Conservation (phyloP, 441 rosid genomes). For the Arabidopsis hybrid region DNA sequence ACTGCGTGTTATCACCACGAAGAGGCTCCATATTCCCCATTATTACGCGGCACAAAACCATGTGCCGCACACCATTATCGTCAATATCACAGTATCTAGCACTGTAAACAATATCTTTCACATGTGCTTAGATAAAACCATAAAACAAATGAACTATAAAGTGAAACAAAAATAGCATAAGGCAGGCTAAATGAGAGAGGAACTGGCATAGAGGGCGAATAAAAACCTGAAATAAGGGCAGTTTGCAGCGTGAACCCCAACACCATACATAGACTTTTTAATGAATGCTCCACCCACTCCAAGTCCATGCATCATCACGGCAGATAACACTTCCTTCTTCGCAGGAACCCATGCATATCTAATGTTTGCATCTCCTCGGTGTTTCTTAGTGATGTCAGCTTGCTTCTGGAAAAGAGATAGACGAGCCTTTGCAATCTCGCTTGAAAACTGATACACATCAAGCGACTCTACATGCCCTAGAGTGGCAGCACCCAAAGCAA, state of each 20-base stretch:
- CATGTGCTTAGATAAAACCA: slow-evolving; percentile 31
- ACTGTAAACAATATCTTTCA: slow-evolving; percentile 62
- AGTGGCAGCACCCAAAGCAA: slow-evolving; percentile 59
- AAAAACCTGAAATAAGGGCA: slow-evolving; percentile 65
- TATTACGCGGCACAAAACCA: slow-evolving; percentile 89
- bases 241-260: slow-evolving; percentile 77
- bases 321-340: slow-evolving; percentile 56
- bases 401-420: slow-evolving; percentile 79
- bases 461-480: slow-evolving; percentile 51
- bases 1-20: slow-evolving; percentile 60
- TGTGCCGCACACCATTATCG: slow-evolving; percentile 76
- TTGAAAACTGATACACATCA: slow-evolving; percentile 52
- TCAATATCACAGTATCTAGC: slow-evolving; percentile 86
- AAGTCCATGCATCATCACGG: slow-evolving; percentile 62
- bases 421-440: slow-evolving; percentile 53
- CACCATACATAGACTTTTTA: slow-evolving; percentile 64
- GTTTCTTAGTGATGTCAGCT: slow-evolving; percentile 62
- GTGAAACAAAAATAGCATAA: neutral
- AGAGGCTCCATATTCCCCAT: slow-evolving; percentile 92
- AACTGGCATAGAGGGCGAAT: slow-evolving; percentile 17
- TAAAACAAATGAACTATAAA: neutral
- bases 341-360: slow-evolving; percentile 89
- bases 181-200: neutral
- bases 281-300: slow-evolving; percentile 64
- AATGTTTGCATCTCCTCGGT: slow-evolving; percentile 82